Conservation (phyloP, 192 early-diverging fungal species). For the Coemansia sp. region DNA sequence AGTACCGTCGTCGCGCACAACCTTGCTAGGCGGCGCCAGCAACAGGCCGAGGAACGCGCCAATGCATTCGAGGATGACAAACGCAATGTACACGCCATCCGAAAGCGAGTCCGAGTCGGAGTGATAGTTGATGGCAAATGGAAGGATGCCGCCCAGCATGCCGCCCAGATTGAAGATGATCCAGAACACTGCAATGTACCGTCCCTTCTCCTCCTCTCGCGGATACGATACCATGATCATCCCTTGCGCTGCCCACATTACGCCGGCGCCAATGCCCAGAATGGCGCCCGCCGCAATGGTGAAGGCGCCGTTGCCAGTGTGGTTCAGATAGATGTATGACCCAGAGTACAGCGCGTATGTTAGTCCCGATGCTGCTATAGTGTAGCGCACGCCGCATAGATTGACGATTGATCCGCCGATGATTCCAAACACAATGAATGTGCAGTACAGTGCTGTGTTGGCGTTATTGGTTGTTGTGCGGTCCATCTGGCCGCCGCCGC, state of each 20-base stretch:
- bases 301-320: slow-evolving; percentile 58
- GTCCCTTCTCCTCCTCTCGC: slow-evolving; percentile 72
- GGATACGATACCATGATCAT: slow-evolving; percentile 86
- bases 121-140: slow-evolving; percentile 67
- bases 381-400: slow-evolving; percentile 67
- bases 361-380: slow-evolving; percentile 62
- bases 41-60: slow-evolving; percentile 61
- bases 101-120: slow-evolving; percentile 49
- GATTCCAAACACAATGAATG: slow-evolving; percentile 73
- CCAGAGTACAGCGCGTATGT: slow-evolving; percentile 74
- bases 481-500: slow-evolving; percentile 64
- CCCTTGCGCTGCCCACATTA: slow-evolving; percentile 73
- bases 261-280: slow-evolving; percentile 75
- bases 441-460: slow-evolving; percentile 72
- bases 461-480: slow-evolving; percentile 63
- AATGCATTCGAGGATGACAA: slow-evolving; percentile 69
- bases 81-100: slow-evolving; percentile 72
- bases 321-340: slow-evolving; percentile 66
- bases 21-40: slow-evolving; percentile 62
- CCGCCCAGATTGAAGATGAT: slow-evolving; percentile 81
- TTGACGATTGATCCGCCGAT: slow-evolving; percentile 74
- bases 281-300: slow-evolving; percentile 72
- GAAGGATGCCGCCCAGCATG: slow-evolving; percentile 71
- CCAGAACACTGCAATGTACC: slow-evolving; percentile 83
- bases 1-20: slow-evolving; percentile 66